Conservation (phyloP, 2,329 filamentous ascomycete species). For the Colletotrichum tabaci region DNA sequence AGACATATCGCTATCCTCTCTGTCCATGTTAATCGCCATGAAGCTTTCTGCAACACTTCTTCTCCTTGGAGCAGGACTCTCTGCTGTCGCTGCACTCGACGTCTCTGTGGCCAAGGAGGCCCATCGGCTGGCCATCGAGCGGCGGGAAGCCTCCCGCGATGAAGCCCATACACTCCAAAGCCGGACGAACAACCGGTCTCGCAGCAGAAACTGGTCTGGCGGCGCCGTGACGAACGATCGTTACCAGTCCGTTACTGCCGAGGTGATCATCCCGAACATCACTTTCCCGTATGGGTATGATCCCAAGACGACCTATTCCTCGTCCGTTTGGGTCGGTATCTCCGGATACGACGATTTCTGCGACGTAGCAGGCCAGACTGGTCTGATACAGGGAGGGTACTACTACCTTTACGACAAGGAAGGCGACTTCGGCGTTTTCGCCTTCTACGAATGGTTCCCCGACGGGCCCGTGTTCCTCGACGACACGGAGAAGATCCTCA, state of each 20-base stretch:
- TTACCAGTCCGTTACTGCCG: conserved; percentile 7
- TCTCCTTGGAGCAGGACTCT: not conserved
- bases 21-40: not conserved
- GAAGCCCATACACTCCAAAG: not conserved
- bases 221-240: not conserved
- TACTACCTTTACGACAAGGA: not conserved
- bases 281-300: not conserved
- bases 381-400: not conserved
- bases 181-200: not conserved
- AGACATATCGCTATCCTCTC: not conserved
- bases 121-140: not conserved
- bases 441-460: conserved; percentile 9
- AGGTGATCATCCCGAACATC: conserved; percentile 4
- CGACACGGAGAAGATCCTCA: not conserved
- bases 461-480: not conserved
- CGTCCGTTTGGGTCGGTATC: not conserved
- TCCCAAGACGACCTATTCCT: not conserved
- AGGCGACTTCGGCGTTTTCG: not conserved
- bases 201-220: not conserved
- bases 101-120: not conserved
- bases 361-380: not conserved
- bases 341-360: not conserved
- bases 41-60: not conserved
- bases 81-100: not conserved
- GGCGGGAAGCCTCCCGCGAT: not conserved